A percentile compares a stretch with the other conserved stretches of the same genome.
Conservation (phyloP, 352 stramenopile species). For the Ophiocytium majus region DNA sequence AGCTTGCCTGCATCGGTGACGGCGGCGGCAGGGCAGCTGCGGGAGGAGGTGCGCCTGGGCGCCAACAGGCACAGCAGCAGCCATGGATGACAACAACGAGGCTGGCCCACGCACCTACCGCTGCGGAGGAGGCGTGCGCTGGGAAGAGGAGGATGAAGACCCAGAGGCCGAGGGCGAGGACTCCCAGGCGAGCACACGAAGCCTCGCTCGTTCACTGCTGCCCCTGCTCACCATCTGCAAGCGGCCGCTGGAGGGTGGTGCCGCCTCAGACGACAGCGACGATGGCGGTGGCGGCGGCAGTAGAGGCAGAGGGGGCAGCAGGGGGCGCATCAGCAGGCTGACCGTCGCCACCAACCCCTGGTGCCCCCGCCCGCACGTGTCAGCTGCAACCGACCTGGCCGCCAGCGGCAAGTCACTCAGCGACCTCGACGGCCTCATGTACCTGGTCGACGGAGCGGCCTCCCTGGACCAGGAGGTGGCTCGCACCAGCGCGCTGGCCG, state of each 20-base stretch:
- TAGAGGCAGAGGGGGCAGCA: too few relatives aligned
- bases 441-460: neutral
- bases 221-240: neutral
- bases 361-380: neutral
- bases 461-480: neutral
- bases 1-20: too few relatives aligned
- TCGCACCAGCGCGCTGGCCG: neutral
- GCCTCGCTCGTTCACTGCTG: neutral
- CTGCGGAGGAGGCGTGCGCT: neutral
- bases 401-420: neutral
- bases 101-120: neutral
- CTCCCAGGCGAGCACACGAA: neutral
- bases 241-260: neutral
- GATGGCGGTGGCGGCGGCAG: neutral
- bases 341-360: neutral
- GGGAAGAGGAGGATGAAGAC: neutral
- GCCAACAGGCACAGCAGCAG: neutral
- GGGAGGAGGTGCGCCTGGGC: too few relatives aligned
- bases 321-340: too few relatives aligned
- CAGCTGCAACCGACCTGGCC: neutral
- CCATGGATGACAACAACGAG: neutral
- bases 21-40: too few relatives aligned
- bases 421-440: slow-evolving; percentile 11
- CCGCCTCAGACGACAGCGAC: neutral
- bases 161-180: neutral